Evolutionary conservation across 169 alveolate species (phyloP).

Genomic region (Babesia bovis): DNA sequence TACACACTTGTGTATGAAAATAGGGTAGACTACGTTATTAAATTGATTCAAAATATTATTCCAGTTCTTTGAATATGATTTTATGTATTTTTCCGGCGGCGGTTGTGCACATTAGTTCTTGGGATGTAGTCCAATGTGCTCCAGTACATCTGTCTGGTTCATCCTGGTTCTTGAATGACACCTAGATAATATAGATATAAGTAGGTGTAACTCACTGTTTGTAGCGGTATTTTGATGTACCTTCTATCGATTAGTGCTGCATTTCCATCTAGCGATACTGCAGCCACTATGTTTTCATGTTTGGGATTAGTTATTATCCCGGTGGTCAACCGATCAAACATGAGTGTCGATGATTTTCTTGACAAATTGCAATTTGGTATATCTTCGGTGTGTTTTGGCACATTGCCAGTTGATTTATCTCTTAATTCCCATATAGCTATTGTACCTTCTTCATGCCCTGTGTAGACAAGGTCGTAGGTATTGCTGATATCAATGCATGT

Average conservation of each 20-base stretch:
- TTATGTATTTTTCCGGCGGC: constrained; percentile 48
- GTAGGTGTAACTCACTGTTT: constrained; percentile 33
- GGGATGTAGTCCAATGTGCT: constrained; percentile 29
- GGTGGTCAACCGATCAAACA: constrained; percentile 38
- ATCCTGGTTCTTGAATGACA: constrained; percentile 10
- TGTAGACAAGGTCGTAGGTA: constrained; percentile 20
- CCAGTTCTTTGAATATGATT: constrained; percentile 30
- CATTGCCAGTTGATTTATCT: constrained; percentile 4
- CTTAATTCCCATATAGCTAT: constrained; percentile 53
- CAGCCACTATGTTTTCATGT: constrained; percentile 32
- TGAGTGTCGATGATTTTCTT: background rate
- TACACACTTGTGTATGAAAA: no score
- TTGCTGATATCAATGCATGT: constrained; percentile 38
- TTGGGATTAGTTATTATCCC: constrained; percentile 35
- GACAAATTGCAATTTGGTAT: constrained; percentile 12
- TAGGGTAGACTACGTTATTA: no score
- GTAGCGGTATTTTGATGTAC: constrained; percentile 54
- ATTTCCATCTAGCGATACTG: constrained; percentile 52
- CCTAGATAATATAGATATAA: constrained; percentile 12
- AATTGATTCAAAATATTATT: background rate
- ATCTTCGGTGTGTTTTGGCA: constrained; percentile 3
- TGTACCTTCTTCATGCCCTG: constrained; percentile 56
- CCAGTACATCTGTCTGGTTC: constrained; percentile 62
- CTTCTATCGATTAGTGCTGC: constrained; percentile 45
- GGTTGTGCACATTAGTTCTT: constrained; percentile 56